These are phyloP conservation scores for Ceriops zippeliana DNA, from an alignment of 345 rosid species.

Conservation along the genomic window DNA sequence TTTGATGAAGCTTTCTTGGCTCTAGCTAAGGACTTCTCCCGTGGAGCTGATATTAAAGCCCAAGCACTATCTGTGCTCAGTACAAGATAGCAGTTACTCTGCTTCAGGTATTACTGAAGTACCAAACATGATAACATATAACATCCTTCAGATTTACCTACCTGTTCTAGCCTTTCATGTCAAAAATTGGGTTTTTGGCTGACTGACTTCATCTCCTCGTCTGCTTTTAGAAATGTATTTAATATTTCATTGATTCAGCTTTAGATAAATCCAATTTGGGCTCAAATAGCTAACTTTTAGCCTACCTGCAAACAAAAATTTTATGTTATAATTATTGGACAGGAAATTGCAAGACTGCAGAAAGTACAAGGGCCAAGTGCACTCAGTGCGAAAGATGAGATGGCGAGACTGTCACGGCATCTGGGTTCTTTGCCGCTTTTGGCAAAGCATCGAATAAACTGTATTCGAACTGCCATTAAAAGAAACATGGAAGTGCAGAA, in stretches of 20 bases:
- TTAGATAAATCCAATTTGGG: not conserved
- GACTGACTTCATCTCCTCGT: too few relatives aligned
- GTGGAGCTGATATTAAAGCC: slow-evolving; percentile 93
- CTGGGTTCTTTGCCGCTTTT: slow-evolving; percentile 82
- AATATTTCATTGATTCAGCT: too few relatives aligned
- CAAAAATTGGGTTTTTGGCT: too few relatives aligned
- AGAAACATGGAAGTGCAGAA: slow-evolving; percentile 98
- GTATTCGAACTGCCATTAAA: slow-evolving; percentile 92
- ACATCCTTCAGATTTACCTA: not conserved
- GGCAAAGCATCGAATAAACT: slow-evolving; percentile 92
- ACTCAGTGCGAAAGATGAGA: slow-evolving; percentile 93
- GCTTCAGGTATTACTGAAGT: slow-evolving; percentile 57
- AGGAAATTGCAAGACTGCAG: slow-evolving; percentile 90
- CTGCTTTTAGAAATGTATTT: too few relatives aligned
- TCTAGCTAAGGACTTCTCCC: slow-evolving; percentile 90
- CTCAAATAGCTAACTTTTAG: not conserved
- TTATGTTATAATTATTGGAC: slow-evolving; percentile 6
- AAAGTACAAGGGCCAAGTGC: slow-evolving; percentile 90
- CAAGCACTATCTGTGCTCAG: slow-evolving; percentile 99
- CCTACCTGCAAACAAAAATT: not conserved
- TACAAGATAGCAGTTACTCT: slow-evolving; percentile 94
- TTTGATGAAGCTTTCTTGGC: slow-evolving; percentile 97
- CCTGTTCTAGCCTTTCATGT: too few relatives aligned
- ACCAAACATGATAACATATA: not conserved
- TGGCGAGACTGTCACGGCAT: slow-evolving; percentile 93